Percentiles rank a stretch among this genome's conserved stretches.
phyloP scores from a whole-genome alignment of 805 yeast species.

The Cyberlindnera euphorbiae region DNA sequence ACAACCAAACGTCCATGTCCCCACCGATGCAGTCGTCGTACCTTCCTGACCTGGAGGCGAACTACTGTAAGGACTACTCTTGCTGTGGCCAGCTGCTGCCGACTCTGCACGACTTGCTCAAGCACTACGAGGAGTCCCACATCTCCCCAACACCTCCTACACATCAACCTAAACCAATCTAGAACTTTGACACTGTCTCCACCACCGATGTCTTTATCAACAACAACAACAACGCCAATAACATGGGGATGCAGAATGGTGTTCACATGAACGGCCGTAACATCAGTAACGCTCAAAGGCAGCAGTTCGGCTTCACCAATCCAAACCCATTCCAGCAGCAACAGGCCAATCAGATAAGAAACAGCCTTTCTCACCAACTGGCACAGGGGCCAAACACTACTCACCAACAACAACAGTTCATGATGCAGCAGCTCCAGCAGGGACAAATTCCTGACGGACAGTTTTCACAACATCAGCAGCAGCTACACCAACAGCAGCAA shows the following conservation, averaged over 20 bases:
- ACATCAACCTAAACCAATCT: constrained; percentile 44
- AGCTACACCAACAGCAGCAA: constrained; percentile 11
- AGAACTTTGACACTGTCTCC: constrained; percentile 80
- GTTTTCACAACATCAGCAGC: constrained; percentile 20
- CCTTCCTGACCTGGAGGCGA: constrained; percentile 89
- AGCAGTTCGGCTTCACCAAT: constrained; percentile 19
- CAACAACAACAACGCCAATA: constrained; percentile 29
- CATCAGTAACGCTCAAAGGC: constrained; percentile 21
- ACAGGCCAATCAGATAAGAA: constrained; percentile 14
- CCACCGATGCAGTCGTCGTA: constrained; percentile 71
- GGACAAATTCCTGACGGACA: constrained; percentile 15
- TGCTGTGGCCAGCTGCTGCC: constrained; percentile 94
- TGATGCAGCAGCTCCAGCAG: constrained; percentile 11
- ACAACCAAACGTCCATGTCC: constrained; percentile 33
- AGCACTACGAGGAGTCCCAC: constrained; percentile 96
- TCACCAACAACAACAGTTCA: constrained; percentile 14
- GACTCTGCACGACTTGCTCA: constrained; percentile 84
- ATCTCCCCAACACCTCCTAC: constrained; percentile 58
- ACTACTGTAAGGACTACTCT: constrained; percentile 92
- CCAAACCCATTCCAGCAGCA: constrained; percentile 9
- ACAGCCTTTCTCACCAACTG: constrained; percentile 12
- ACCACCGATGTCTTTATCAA: constrained; percentile 86
- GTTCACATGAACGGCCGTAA: constrained; percentile 13
- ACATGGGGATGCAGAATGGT: constrained; percentile 18
- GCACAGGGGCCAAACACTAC: constrained; percentile 9